Base-by-base conservation (phyloP, 2,329 filamentous ascomycete genomes). In the Colletotrichum trifolii region DNA sequence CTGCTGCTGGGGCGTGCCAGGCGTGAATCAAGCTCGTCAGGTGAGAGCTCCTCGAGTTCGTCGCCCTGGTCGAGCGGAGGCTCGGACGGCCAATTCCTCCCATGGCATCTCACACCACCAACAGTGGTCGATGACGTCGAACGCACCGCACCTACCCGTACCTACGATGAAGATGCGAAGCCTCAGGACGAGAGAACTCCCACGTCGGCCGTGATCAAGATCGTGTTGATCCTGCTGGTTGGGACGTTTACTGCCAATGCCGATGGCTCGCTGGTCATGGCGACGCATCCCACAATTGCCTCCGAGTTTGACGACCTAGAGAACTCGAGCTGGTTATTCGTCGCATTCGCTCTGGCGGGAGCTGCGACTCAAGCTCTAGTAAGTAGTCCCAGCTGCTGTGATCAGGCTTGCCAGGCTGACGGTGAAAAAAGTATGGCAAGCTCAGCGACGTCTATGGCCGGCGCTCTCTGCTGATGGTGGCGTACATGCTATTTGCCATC, bases 191-290 rank as follows among this genome's bases (percentile, higher is more conserved):
- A n/a, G 11, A 36, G 39, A 17, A 50, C 35, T 7, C 53, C 49
- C n/a, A 47, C 53, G 10, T 45, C 38, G 25, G 48, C 54, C 11
- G 69, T 71, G 5, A n/a, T 71, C 33, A 66, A 68, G 64, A 69
- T 71, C 4, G 65, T 74, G 1, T 68, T 70, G 36, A 70, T 72
- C 3, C 53, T 73, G 45, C 55, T 73, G 8, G 34, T 73, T 10
- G 75, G 75, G 10, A 86, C 90, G 12, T 91, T 93, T 69, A 85
- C 91, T 11, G 84, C 85, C 7, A 88, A 89, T 59, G 84, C 86
- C 13, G 91, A 93, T 71, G 77, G 79, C 0, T 89, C 87, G 1
- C 77, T 93, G 0, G 83, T 93, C 0, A 77, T 93, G 38, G 89
- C 91, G 0, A 91, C 89, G 0, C 87, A 90, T 63, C 84, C 85